Conservation (phyloP, 1,284 basidiomycete genomes). For the Ustilago tritici region DNA sequence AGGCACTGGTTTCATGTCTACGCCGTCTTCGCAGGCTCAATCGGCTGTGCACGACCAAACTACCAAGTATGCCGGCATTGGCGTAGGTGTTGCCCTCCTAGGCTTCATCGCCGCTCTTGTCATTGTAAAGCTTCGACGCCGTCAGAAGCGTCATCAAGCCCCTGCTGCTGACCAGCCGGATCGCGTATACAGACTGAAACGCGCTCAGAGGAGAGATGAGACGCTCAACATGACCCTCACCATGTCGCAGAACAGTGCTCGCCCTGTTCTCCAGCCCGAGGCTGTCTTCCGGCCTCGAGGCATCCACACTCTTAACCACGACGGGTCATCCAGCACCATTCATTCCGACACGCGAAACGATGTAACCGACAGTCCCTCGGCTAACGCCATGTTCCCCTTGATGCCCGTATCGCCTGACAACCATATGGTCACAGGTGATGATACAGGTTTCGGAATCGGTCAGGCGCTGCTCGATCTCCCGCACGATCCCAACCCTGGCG, state of each 20-base stretch:
- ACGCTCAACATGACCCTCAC: slow-evolving; percentile 12
- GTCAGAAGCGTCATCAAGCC: neutral
- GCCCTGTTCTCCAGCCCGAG: slow-evolving; percentile 1
- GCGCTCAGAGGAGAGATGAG: slow-evolving; percentile 2
- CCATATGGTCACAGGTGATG: slow-evolving; percentile 3
- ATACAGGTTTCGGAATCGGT: slow-evolving; percentile 8
- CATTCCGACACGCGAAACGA: neutral
- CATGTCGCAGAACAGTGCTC: slow-evolving; percentile 11
- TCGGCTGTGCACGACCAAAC: slow-evolving; percentile 2
- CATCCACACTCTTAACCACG: slow-evolving; percentile 12
- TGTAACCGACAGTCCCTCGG: slow-evolving; percentile 10
- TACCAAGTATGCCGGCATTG: slow-evolving; percentile 21
- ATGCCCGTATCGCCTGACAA: slow-evolving; percentile 8
- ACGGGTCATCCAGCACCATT: slow-evolving; percentile 11
- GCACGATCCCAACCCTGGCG: neutral
- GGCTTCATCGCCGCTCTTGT: slow-evolving; percentile 14
- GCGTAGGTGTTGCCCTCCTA: slow-evolving; percentile 11
- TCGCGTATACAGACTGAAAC: slow-evolving; percentile 11
- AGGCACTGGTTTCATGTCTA: neutral
- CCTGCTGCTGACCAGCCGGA: neutral
- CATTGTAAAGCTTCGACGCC: neutral
- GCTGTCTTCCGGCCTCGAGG: slow-evolving; percentile 15
- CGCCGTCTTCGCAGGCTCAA: neutral
- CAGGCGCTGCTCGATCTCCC: slow-evolving; percentile 7
- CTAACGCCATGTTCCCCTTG: slow-evolving; percentile 5